Base-by-base conservation (phyloP, 1,284 basidiomycete species). In the Melampsora americana region DNA sequence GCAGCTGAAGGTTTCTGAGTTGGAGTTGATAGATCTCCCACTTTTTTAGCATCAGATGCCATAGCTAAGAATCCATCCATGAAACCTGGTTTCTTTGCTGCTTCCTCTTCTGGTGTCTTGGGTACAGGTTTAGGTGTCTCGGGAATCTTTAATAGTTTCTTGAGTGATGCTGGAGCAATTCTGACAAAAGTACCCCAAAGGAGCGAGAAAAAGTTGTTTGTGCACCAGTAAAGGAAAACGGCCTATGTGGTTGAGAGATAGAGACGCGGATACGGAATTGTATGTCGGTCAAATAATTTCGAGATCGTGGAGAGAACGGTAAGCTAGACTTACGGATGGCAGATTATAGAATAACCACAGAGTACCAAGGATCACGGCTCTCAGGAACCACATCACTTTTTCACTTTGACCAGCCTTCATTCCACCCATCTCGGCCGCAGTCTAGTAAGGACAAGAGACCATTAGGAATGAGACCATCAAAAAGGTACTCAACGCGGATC, bases 351-450 rank as follows among this genome's bases (percentile, higher is more conserved):
- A 71, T 48, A 71, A 64, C 69, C 69, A 71, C 32, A 71, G 42
- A 0, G 69, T 71, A 32, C 60, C 69, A 28, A 71, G 44, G 30
- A 71, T 71, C 3, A 64, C 69, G n/a, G 59, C 32, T 35, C 69
- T 20, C 18, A 71, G 60, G 35, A 71, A 71, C 69, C 69, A 71
- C 59, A 71, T 64, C 14, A 71, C 69, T 7, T 62, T 71, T 28
- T 46, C 35, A 46, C 59, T 62, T 50, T 71, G 69, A 28, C 59
- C 69, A n/a, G 69, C 60, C 50, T 62, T 71, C 69, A 71, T 42
- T 23, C 69, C 69, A 46, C 69, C 69, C 69, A 71, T 62, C 44
- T 71, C 69, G 26, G 69, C 59, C n/a, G 69, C 69, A 44, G 69
- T 71, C 69, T 71, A 48, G 14, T 20, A 18, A 32, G 39, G 48